Conservation (phyloP, 306 rosid species). For the Prunus campanulata region DNA sequence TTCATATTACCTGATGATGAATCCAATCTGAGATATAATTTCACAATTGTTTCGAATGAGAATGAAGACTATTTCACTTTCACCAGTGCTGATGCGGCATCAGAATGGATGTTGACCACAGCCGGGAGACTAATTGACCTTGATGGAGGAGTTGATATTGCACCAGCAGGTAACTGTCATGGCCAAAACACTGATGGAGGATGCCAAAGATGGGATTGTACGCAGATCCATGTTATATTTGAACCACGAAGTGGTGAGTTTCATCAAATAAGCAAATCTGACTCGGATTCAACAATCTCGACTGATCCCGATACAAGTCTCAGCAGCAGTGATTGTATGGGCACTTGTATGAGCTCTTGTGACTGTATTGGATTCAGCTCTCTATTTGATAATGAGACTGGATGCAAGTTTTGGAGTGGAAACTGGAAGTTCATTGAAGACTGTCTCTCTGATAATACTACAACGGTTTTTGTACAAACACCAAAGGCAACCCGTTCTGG, state of each 20-base stretch:
- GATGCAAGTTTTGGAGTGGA: conserved; percentile 15
- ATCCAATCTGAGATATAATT: background rate
- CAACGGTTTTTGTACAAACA: background rate
- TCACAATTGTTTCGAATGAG: background rate
- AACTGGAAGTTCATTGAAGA: background rate
- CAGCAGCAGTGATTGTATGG: background rate
- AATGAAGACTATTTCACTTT: background rate
- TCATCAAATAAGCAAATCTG: background rate
- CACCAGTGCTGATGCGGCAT: background rate
- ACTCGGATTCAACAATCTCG: background rate
- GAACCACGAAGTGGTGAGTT: background rate
- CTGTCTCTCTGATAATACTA: background rate
- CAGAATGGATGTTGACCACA: background rate
- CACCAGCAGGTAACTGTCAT: background rate
- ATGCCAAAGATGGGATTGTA: background rate
- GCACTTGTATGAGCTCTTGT: conserved; percentile 12
- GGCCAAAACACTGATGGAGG: background rate
- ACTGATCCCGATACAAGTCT: background rate
- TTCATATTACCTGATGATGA: background rate
- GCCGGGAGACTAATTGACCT: background rate
- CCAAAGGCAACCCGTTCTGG: background rate
- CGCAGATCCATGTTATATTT: background rate
- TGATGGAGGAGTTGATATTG: background rate
- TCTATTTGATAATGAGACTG: background rate
- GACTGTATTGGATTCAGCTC: conserved; percentile 2